A percentile compares a stretch with the other conserved stretches of the same genome.
Evolutionary conservation across 257 asterid species (phyloP).

Genomic region (Paulownia fortunei): DNA sequence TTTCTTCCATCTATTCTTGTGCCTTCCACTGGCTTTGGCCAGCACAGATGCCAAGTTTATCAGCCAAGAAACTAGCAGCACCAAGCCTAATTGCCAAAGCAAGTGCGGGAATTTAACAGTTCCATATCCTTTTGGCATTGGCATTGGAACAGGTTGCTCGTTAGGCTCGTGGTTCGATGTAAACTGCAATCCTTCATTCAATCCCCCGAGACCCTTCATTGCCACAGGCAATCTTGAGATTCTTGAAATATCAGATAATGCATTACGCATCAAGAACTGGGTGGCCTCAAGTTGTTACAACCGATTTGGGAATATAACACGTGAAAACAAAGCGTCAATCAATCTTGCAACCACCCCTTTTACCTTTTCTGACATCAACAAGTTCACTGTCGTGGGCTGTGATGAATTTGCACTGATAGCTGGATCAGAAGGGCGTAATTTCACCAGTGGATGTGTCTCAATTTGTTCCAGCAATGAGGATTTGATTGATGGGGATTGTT

Average conservation of each 20-base stretch:
- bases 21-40: conserved; percentile 24
- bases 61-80: conserved; percentile 13
- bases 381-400: conserved; percentile 54
- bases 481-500: conserved; percentile 56
- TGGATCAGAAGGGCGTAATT: conserved; percentile 37
- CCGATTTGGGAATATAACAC: not conserved
- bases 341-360: conserved; percentile 25
- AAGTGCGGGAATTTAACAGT: conserved; percentile 55
- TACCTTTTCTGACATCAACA: conserved; percentile 45
- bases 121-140: conserved; percentile 61
- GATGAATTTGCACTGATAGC: conserved; percentile 39
- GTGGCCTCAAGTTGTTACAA: conserved; percentile 37
- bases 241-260: conserved; percentile 26
- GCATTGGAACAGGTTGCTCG: conserved; percentile 43
- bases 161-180: conserved; percentile 37
- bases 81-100: conserved; percentile 47
- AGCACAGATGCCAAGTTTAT: not conserved
- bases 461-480: conserved; percentile 35
- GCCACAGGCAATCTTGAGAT: conserved; percentile 18
- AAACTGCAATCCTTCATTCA: conserved; percentile 44
- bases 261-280: conserved; percentile 22
- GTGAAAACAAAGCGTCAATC: not conserved
- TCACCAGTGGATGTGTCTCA: conserved; percentile 47
- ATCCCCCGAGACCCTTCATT: conserved; percentile 35
- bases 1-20: conserved; percentile 14